Base-by-base conservation (phyloP, 2,329 filamentous ascomycete species). In the Aspergillus brasiliensis region DNA sequence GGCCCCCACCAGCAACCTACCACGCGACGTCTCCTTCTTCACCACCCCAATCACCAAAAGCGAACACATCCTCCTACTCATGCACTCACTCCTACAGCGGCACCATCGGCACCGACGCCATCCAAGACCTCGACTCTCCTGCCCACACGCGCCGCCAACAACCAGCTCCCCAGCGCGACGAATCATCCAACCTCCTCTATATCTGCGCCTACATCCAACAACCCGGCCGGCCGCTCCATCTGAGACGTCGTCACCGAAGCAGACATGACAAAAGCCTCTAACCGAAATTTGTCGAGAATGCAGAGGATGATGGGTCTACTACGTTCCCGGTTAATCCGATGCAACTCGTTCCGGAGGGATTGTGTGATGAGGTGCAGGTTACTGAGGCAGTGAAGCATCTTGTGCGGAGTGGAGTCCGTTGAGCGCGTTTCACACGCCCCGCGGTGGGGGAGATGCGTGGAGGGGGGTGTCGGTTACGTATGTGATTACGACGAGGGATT, bases 81-180 rank as follows among this genome's bases (percentile, higher is more conserved):
- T 70, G 62, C 69, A 71, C 46, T n/a, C 69, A 71, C 27, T 70
- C 69, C 13, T 72, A 72, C 54, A 67, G 69, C 38, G 67, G 69
- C 4, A 62, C 58, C 21, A 62, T 69, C 19, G 66, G 68, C 15
- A 65, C 63, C 3, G 65, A 65, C 21, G 67, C 67, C 11, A 57
- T 64, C 17, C 47, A 62, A 17, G 66, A 61, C 5, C 61, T 70
- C 1, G 51, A 57, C 8, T 23, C 61, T 3, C 13, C 56, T 5
- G 51, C 58, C 19, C 65, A 65, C 8, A 25, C 57, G 11, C 7
- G 27, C 27, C 8, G 8, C 7, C 27, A 28, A 28, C 17, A 21
- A 11, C 42, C 57, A 3, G 25, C 40, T 2, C 55, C 58, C 5
- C 37, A 54, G 17, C 49, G 52, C 2, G 67, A 65, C 1, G 69